These are phyloP conservation scores for Cutaneotrichosporon sp. DNA, from an alignment of 1,284 basidiomycete species.

Conservation along the genomic window DNA sequence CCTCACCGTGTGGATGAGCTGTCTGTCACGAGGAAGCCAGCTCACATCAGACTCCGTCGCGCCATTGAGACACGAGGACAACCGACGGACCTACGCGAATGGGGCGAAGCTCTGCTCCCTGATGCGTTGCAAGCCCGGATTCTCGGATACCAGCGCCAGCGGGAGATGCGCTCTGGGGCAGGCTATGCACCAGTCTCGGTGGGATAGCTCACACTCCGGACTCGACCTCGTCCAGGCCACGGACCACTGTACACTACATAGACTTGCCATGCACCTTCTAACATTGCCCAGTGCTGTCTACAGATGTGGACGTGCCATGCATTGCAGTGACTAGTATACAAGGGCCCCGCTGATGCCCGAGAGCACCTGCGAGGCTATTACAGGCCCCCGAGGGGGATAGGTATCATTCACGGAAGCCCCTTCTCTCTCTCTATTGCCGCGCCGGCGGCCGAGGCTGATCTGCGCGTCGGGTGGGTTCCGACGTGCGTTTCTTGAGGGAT, in stretches of 20 bases:
- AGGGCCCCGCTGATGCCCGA: constrained; percentile 2
- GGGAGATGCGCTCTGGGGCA: not conserved
- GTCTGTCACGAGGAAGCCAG: too few species aligned
- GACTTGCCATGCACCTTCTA: too few species aligned
- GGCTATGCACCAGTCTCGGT: constrained; percentile 4
- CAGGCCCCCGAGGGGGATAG: not conserved
- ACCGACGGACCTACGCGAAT: constrained; percentile 23
- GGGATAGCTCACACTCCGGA: too few species aligned
- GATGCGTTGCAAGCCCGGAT: not conserved
- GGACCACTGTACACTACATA: too few species aligned
- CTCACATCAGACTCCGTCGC: constrained; percentile 18
- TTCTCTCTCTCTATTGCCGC: constrained; percentile 13
- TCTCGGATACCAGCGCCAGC: not conserved
- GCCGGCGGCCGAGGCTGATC: not conserved
- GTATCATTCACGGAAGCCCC: constrained; percentile 5
- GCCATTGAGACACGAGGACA: constrained; percentile 22
- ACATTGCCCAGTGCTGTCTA: not conserved
- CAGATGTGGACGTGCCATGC: constrained; percentile 23
- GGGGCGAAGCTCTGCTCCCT: constrained; percentile 21
- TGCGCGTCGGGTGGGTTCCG: not conserved
- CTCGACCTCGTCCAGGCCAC: not conserved
- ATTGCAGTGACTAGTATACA: constrained; percentile 28
- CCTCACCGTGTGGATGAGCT: too few species aligned
- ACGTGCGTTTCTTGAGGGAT: not conserved
- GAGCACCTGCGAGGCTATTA: not conserved